Evolutionary conservation across 345 rosid genomes (phyloP), one percentile per base, ranked within the genome.

Genomic region (Litchi chinensis): DNA sequence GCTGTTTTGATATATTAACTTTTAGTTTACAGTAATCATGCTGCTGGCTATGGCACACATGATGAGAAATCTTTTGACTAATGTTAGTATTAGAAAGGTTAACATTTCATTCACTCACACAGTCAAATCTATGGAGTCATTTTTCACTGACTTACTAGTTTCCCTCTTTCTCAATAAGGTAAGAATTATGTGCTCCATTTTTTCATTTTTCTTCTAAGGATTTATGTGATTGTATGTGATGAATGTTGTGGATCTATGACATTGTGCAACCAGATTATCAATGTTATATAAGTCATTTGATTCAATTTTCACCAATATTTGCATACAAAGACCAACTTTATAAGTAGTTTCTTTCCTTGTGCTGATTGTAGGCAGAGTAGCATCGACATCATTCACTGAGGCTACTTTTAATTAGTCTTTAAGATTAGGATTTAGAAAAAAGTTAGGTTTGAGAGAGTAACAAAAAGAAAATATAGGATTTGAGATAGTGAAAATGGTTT

Each of bases 21-120:
- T 77, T 82, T 56, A 95, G 98, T 24, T 93, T 84, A 81, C 85
- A 76, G 90, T 79, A 70, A 92, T 95, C 77, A 15, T 90, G 9
- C 95, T 92, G 4, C 82, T 95, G 84, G 98, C 93, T 76, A 74
- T 89, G 70, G 95, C 88, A 21, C 97, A 95, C 85, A 86, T 95
- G 0, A 70, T 91, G 80, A 98, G 98, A 2, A 95, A 93, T 85
- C 87, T 93, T 82, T 76, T 95, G 74, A 93, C 98, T 5, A 92
- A 93, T 74, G 77, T 93, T 71, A 93, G 98, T 78, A 69, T 95
- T 57, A 94, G 91, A 71, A 87, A 80, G 78, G 97, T 95, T 16
- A 87, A 93, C 32, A 90, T 95, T 48, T 95, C 98, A 2, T 93
- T 95, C 88, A 95, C 98, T 39, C 97, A 95, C 85, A 95, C 98